phyloP scores from a whole-genome alignment of 176 grass and related monocot genomes.

The Ensete ventricosum region DNA sequence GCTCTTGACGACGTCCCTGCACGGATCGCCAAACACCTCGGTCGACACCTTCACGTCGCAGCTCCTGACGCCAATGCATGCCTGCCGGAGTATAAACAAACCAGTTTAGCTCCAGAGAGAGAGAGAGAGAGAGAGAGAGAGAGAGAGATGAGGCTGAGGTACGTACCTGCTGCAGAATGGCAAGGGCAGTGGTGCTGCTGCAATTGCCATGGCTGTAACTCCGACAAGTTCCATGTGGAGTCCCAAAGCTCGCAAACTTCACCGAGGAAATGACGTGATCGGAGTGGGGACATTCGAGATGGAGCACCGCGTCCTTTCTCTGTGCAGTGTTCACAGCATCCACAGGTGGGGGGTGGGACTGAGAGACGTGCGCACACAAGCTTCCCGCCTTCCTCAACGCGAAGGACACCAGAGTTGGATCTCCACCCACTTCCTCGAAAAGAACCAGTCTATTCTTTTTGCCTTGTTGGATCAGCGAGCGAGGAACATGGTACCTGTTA shows the following conservation, averaged over 20 bases:
- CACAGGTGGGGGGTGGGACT: conserved; percentile 63
- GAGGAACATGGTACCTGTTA: conserved; percentile 84
- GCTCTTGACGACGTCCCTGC: conserved; percentile 59
- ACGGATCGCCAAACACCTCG: conserved; percentile 77
- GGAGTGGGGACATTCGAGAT: conserved; percentile 48
- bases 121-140: too few relatives aligned
- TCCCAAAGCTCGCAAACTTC: conserved; percentile 95
- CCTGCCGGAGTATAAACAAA: conserved; percentile 22
- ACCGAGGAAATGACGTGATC: conserved; percentile 63
- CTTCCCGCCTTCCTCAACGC: conserved; percentile 37
- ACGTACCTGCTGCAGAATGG: conserved; percentile 66
- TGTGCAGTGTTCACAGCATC: conserved; percentile 40
- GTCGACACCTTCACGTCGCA: conserved; percentile 61
- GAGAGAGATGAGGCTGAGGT: neutral
- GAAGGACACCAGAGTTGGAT: conserved; percentile 77
- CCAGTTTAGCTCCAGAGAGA: too few relatives aligned
- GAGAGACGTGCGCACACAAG: conserved; percentile 66
- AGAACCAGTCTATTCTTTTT: conserved; percentile 61
- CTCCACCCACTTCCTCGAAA: conserved; percentile 82
- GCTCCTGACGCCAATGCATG: conserved; percentile 61
- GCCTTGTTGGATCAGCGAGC: conserved; percentile 64
- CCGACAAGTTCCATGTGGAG: conserved; percentile 68
- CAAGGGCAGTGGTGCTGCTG: conserved; percentile 58
- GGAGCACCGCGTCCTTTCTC: conserved; percentile 43
- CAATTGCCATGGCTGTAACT: conserved; percentile 68